A percentile compares a stretch with the other conserved stretches of the same genome.
phyloP scores from a whole-genome alignment of 768 basidiomycete genomes.

The Hygrocybe coccinea region DNA sequence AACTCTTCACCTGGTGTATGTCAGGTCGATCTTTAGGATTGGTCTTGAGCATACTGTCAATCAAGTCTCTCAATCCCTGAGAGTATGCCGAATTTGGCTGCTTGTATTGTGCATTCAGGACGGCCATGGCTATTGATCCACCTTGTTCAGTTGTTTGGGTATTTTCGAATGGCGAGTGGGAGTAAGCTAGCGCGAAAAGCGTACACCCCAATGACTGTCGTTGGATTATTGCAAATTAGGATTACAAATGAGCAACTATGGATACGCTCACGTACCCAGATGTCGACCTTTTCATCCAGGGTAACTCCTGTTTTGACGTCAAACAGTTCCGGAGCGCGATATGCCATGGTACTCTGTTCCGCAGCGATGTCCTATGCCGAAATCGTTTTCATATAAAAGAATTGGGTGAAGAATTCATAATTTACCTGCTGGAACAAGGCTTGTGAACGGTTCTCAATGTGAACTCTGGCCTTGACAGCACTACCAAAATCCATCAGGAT shows the following conservation, averaged over 20 bases:
- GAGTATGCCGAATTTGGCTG: constrained; percentile 87
- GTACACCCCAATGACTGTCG: constrained; percentile 90
- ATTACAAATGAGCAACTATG: neutral
- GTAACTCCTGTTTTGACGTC: constrained; percentile 89
- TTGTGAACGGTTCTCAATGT: constrained; percentile 75
- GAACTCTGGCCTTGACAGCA: constrained; percentile 77
- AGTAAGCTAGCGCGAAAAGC: constrained; percentile 89
- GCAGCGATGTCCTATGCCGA: constrained; percentile 77
- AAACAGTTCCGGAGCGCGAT: constrained; percentile 94
- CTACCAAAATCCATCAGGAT: constrained; percentile 99
- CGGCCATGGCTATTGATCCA: constrained; percentile 96
- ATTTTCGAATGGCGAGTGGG: constrained; percentile 94
- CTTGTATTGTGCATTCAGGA: constrained; percentile 87
- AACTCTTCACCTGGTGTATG: constrained; percentile 65
- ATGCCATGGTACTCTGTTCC: constrained; percentile 98
- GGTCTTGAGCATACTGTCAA: constrained; percentile 79
- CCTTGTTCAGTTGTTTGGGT: constrained; percentile 89
- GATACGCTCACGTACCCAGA: constrained; percentile 63
- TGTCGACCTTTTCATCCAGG: constrained; percentile 93
- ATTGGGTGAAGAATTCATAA: neutral
- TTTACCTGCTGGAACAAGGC: constrained; percentile 84
- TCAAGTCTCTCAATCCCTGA: constrained; percentile 73
- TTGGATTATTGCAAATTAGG: constrained; percentile 3
- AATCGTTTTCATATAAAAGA: neutral
- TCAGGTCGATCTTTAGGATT: constrained; percentile 80